Evolutionary conservation across 75 land plant genomes (phyloP).

Genomic region (Selaginella tamariscina): DNA sequence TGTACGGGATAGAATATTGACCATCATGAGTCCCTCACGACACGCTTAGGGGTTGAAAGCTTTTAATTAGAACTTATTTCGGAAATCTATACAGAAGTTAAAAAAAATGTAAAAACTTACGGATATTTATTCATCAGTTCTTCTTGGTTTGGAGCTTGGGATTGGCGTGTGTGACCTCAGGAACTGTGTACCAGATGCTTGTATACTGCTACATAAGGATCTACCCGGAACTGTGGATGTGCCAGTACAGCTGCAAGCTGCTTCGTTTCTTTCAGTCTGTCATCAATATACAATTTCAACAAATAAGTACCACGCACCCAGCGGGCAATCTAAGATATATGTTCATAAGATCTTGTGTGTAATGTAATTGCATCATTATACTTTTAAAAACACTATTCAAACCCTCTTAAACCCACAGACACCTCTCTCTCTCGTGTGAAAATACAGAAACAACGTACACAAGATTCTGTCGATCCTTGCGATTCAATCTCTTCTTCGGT

Average conservation of each 20-base stretch:
- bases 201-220: slow-evolving; percentile 30
- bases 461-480: slow-evolving; percentile 29
- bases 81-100: neutral
- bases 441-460: slow-evolving; percentile 24
- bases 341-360: too few relatives aligned
- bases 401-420: too few relatives aligned
- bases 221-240: slow-evolving; percentile 22
- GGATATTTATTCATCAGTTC: slow-evolving; percentile 6
- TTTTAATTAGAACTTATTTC: neutral
- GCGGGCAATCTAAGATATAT: too few relatives aligned
- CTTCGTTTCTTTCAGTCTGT: slow-evolving; percentile 27
- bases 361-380: too few relatives aligned
- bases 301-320: too few relatives aligned
- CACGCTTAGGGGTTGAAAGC: too few relatives aligned
- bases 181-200: slow-evolving; percentile 22
- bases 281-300: slow-evolving; percentile 4
- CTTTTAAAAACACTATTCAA: too few relatives aligned
- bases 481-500: slow-evolving; percentile 14
- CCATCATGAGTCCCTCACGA: too few relatives aligned
- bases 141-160: slow-evolving; percentile 4
- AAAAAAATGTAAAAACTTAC: neutral
- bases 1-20: neutral
- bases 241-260: slow-evolving; percentile 32
- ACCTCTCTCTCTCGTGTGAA: too few relatives aligned
- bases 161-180: neutral